Conservation (phyloP, 1,284 basidiomycete species). For the Boletus mariae region DNA sequence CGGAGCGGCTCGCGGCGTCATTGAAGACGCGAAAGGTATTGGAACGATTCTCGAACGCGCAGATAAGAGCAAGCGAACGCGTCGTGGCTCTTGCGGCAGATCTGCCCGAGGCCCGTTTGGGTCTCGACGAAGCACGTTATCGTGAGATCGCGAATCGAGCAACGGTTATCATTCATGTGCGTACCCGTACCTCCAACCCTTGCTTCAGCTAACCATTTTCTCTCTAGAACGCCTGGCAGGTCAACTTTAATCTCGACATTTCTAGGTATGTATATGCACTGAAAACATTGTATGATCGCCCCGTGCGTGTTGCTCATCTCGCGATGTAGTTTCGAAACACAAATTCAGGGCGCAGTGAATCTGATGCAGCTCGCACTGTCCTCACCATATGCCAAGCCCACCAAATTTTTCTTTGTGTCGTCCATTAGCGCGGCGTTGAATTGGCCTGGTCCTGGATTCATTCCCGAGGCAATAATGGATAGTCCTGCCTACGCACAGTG, state of each 20-base stretch:
- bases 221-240: constrained; percentile 44
- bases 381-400: constrained; percentile 36
- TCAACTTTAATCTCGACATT: constrained; percentile 45
- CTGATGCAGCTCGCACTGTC: constrained; percentile 50
- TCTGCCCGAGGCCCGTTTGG: constrained; percentile 31
- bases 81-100: constrained; percentile 44
- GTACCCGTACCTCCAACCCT: constrained; percentile 9
- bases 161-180: too few relatives aligned
- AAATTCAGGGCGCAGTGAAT: constrained; percentile 50
- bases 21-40: constrained; percentile 31
- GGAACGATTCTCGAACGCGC: constrained; percentile 7
- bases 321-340: constrained; percentile 35
- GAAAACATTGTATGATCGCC: not conserved
- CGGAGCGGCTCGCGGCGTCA: constrained; percentile 35
- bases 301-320: not conserved
- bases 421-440: constrained; percentile 42
- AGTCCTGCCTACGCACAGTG: constrained; percentile 38
- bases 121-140: too few relatives aligned
- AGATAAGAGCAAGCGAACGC: constrained; percentile 22
- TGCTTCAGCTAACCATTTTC: too few relatives aligned
- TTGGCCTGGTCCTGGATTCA: constrained; percentile 29
- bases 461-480: constrained; percentile 38
- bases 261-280: constrained; percentile 36
- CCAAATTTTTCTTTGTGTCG: constrained; percentile 56
- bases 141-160: too few relatives aligned